Evolutionary conservation across 805 yeast genomes (phyloP).

Genomic region (Saccharomycopsis fibuligera): DNA sequence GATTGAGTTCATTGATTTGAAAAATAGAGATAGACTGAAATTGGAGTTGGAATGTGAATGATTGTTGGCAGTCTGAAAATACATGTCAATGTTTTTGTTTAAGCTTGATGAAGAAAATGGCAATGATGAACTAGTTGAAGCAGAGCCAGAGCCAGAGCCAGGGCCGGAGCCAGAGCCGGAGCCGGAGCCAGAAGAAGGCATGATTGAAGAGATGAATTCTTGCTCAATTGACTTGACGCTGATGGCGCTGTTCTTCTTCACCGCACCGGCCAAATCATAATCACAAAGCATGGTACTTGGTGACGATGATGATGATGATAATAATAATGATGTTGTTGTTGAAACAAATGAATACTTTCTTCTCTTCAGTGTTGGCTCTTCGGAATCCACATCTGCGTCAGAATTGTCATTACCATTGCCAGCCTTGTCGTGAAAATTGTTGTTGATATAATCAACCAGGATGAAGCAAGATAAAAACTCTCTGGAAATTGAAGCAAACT

Average conservation of each 20-base stretch:
- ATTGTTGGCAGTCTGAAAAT: not conserved
- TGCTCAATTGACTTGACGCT: slow-evolving; percentile 13
- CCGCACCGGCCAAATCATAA: not conserved
- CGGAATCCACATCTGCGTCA: not conserved
- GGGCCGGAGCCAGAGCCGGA: not conserved
- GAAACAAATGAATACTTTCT: not conserved
- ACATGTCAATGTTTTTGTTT: not conserved
- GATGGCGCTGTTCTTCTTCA: not conserved
- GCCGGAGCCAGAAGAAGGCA: not conserved
- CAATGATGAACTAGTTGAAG: not conserved
- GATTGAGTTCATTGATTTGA: slow-evolving; percentile 9
- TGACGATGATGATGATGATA: not conserved
- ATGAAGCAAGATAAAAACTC: slow-evolving; percentile 16
- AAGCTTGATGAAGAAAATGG: not conserved
- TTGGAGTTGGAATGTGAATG: not conserved
- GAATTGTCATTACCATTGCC: not conserved
- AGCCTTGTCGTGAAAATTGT: slow-evolving; percentile 8
- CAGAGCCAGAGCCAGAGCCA: not conserved
- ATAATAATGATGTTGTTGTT: not conserved
- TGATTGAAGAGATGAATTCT: slow-evolving; percentile 9
- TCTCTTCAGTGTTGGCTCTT: not conserved
- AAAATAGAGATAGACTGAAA: not conserved
- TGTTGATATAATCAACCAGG: slow-evolving; percentile 8
- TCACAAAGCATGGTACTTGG: not conserved
- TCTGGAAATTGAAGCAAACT: slow-evolving; percentile 1